Conservation (phyloP, 2,329 filamentous ascomycete genomes). For the Fonsecaea monophora region DNA sequence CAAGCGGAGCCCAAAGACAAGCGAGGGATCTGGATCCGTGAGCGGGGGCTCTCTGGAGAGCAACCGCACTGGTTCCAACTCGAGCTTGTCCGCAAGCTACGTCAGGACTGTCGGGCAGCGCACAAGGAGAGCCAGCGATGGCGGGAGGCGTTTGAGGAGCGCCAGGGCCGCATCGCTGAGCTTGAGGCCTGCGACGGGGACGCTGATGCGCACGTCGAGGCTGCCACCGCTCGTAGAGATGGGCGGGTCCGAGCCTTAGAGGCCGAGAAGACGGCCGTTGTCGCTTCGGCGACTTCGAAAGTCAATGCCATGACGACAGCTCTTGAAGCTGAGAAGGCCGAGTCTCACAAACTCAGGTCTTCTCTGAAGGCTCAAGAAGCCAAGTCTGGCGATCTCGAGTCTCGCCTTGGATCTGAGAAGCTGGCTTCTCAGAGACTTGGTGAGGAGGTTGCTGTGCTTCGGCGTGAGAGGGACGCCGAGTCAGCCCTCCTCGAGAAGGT, state of each 20-base stretch:
- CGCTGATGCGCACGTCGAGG: not conserved
- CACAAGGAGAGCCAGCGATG: not conserved
- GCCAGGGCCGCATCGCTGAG: not conserved
- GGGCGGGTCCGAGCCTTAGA: not conserved
- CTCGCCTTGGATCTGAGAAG: conserved; percentile 1
- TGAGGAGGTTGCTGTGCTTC: not conserved
- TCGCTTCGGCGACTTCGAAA: conserved; percentile 3
- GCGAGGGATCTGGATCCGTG: not conserved
- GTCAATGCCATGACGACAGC: not conserved
- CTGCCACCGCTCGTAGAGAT: not conserved
- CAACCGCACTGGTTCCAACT: not conserved
- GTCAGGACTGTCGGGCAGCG: not conserved
- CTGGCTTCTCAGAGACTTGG: not conserved
- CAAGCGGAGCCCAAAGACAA: not conserved
- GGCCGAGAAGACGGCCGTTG: not conserved
- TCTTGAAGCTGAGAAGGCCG: conserved; percentile 5
- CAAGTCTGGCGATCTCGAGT: conserved; percentile 3
- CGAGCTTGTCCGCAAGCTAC: not conserved
- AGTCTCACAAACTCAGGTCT: conserved; percentile 2
- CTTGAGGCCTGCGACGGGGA: not conserved
- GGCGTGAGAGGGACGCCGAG: not conserved
- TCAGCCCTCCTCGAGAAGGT: not conserved
- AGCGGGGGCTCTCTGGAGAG: not conserved
- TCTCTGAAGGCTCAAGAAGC: not conserved
- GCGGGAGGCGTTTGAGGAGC: not conserved